Base-by-base conservation (phyloP, 2,329 filamentous ascomycete genomes). In the Colletotrichum melonis region DNA sequence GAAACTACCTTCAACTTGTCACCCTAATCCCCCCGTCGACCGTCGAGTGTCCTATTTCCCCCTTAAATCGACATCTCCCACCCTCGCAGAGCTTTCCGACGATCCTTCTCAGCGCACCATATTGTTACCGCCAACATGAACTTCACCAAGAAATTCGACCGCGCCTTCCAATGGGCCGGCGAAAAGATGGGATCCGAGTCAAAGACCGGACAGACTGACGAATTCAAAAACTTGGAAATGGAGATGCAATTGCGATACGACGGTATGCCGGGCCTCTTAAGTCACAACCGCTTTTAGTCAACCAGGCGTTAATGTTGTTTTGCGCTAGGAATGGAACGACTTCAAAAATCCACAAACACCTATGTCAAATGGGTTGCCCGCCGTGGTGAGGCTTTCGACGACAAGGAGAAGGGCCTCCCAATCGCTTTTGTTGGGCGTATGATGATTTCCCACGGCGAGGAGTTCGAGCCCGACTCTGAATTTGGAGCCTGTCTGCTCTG, bases 151-250 rank as follows among this genome's bases (percentile, higher is more conserved):
- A 98, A 97, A 82, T 91, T 98, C 81, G 96, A 95, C 85, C 93
- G 96, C 80, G 92, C 97, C 87, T 97, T 96, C 87, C 96, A 98
- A 92, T 98, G 96, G 96, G 95, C 95, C 49, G 95, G 95, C 77
- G 96, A 98, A 86, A 94, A 95, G 85, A 98, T 98, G 94, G 96
- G 96, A 78, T 91, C 91, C 76, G 95, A 98, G 84, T 90, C 92
- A 84, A 97, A 95, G 86, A 98, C 96, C 11, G 91, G 88, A 81
- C 91, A 95, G 76, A 93, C 94, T 0, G 95, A 98, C 65, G 93
- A 98, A 80, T 98, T 98, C 89, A 97, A 94, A 85, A 90, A 90
- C 73, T 86, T 98, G 78, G 95, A 98, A 85, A 88, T 90, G 68
- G 96, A 98, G 85, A 98, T 98, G 95, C 88, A 90, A 71, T 87